These are phyloP conservation scores for Paraurostyla sp. DNA, from an alignment of 73 alveolate genomes.

Conservation along the genomic window DNA sequence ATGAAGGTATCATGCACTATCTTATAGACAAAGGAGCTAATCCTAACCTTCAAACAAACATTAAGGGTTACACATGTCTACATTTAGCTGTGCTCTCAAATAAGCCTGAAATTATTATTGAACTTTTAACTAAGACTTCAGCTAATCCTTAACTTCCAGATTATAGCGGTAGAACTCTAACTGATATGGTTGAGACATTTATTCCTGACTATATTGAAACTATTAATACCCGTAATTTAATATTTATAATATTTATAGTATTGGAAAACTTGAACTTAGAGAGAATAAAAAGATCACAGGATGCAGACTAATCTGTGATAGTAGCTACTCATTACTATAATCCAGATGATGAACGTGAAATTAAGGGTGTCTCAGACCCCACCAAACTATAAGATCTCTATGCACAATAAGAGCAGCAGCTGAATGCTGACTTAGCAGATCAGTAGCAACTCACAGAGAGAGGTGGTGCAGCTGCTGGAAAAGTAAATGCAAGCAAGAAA, in stretches of 20 bases:
- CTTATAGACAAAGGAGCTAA: conserved; percentile 63
- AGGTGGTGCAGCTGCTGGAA: neutral
- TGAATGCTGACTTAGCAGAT: conserved; percentile 39
- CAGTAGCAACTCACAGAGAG: neutral
- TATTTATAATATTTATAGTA: neutral
- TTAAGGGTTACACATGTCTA: conserved; percentile 67
- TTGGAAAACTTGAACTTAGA: conserved; percentile 42
- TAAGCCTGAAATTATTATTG: conserved; percentile 48
- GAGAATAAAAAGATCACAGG: conserved; percentile 28
- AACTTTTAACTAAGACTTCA: conserved; percentile 32
- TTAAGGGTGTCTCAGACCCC: conserved; percentile 52
- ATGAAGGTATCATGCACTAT: conserved; percentile 41
- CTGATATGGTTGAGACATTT: conserved; percentile 36
- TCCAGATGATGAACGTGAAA: conserved; percentile 77
- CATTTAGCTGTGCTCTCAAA: conserved; percentile 68
- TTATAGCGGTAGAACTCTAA: conserved; percentile 45
- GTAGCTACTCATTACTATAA: conserved; percentile 73
- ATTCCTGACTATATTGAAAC: conserved; percentile 29
- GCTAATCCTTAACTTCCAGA: conserved; percentile 39
- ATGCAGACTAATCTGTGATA: conserved; percentile 23
- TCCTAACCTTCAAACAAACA: conserved; percentile 49
- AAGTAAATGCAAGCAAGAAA: conserved; percentile 14
- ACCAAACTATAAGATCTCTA: conserved; percentile 46
- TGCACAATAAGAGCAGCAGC: conserved; percentile 18
- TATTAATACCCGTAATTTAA: neutral